Evolutionary conservation across 169 alveolate species (phyloP).

Genomic region (Cryptosporidium parvum): DNA sequence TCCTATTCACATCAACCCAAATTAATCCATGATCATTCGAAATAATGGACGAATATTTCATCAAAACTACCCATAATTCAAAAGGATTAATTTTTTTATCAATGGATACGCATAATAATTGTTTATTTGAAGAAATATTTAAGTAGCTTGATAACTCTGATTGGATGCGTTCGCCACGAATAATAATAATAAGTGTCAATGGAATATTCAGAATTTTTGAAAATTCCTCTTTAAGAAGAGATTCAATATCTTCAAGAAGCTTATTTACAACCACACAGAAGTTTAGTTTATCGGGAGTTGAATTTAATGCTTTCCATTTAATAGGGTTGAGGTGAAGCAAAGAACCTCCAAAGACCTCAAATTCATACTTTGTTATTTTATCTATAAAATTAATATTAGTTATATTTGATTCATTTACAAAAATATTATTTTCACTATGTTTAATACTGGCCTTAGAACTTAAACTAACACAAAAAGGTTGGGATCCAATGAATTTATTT

Average conservation of each 20-base stretch:
- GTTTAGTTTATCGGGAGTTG: slow-evolving; percentile 32
- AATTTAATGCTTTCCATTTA: slow-evolving; percentile 44
- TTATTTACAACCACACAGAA: slow-evolving; percentile 8
- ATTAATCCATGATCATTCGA: neutral
- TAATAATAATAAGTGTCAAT: neutral
- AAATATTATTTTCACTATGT: neutral
- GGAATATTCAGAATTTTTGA: slow-evolving; percentile 17
- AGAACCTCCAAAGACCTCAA: slow-evolving; percentile 46
- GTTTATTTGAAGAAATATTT: slow-evolving; percentile 1
- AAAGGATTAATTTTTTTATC: slow-evolving; percentile 36
- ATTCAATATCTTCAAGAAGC: neutral
- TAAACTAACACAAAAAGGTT: slow-evolving; percentile 29
- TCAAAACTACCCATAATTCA: slow-evolving; percentile 49
- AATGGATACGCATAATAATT: slow-evolving; percentile 7
- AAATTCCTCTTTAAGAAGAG: slow-evolving; percentile 1
- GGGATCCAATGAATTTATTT: slow-evolving; percentile 27
- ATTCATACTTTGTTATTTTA: neutral
- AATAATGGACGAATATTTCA: slow-evolving; percentile 12
- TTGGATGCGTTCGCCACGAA: neutral
- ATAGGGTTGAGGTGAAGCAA: slow-evolving; percentile 41
- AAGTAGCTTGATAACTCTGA: neutral
- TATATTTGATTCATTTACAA: neutral
- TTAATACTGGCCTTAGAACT: neutral
- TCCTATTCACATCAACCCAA: slow-evolving; percentile 11
- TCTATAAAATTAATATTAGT: neutral